A percentile compares a stretch with the other conserved stretches of the same genome.
phyloP scores from a whole-genome alignment of 768 basidiomycete species.

The Tulasnella sp. region DNA sequence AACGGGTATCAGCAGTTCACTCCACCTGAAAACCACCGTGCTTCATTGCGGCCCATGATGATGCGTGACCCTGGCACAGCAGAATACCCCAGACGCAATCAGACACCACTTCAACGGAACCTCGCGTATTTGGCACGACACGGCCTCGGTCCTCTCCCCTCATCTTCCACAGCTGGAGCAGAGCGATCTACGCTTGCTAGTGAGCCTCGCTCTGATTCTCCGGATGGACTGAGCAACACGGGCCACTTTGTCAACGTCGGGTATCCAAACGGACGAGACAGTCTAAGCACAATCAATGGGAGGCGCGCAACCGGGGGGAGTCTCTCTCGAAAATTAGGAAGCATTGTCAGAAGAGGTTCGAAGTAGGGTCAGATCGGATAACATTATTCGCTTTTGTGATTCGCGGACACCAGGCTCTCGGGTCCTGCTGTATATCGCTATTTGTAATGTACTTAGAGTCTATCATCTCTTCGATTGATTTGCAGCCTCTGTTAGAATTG shows the following conservation, averaged over 20 bases:
- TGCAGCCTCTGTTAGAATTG: slow-evolving; percentile 46
- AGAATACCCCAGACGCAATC: slow-evolving; percentile 5
- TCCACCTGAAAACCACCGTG: slow-evolving; percentile 9
- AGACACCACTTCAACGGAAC: slow-evolving; percentile 71
- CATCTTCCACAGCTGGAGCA: slow-evolving; percentile 64
- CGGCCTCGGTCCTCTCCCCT: slow-evolving; percentile 80
- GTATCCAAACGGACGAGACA: background rate
- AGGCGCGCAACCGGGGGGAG: background rate
- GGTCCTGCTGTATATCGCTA: slow-evolving; percentile 16
- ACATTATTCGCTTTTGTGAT: slow-evolving; percentile 14
- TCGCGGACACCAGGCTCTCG: background rate
- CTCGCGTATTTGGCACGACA: slow-evolving; percentile 80
- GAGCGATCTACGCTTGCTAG: slow-evolving; percentile 25
- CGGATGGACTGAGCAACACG: slow-evolving; percentile 14
- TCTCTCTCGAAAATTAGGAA: slow-evolving; percentile 22
- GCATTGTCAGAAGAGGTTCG: slow-evolving; percentile 20
- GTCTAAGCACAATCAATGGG: slow-evolving; percentile 11
- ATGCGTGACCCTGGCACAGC: background rate
- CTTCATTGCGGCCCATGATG: background rate
- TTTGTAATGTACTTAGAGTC: background rate
- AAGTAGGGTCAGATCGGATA: slow-evolving; percentile 6
- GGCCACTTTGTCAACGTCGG: slow-evolving; percentile 27
- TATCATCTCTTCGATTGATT: slow-evolving; percentile 48
- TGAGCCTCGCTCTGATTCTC: slow-evolving; percentile 34
- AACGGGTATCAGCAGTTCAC: slow-evolving; percentile 5